Evolutionary conservation across 257 asterid species (phyloP), one percentile per base, ranked within the genome.

Genomic region (Petunia axillaris): DNA sequence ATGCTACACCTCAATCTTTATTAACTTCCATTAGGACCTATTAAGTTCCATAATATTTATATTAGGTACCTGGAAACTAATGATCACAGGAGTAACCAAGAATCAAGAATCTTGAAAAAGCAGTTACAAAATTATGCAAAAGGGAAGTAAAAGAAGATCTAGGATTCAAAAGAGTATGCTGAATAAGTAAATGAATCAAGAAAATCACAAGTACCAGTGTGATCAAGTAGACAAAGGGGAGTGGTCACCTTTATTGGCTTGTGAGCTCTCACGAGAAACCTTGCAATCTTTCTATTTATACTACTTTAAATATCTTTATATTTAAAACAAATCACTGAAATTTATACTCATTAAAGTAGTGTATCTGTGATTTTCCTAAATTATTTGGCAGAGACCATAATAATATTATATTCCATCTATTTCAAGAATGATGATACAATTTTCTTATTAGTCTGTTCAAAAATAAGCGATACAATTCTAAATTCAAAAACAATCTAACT

Each of bases 211-310:
- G 25, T 25, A 8, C 8, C 50, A 6, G 76, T n/a, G 58, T 66
- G 73, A 41, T 80, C 73, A 76, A 76, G 53, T 60, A 11, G 78
- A 3, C 65, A 57, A 52, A 41, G 80, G 73, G 15, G 79, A 85
- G 87, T 76, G 87, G 84, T 80, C 62, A 77, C 90, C 83, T 62
- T 86, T 86, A 80, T 84, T 85, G 88, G 87, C 94, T 79, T 82
- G 89, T 86, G 97, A 89, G 85, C 82, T 87, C 77, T 90, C 96
- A 93, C 98, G 92, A 79, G 96, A 89, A 86, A 85, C 60, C 85
- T 84, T 65, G 93, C 85, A 80, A 36, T 54, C 75, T 63, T 80
- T 62, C 83, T 54, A 86, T 86, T 82, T 87, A 83, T 83, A 81
- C 77, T 50, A 1, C 5, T 5, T 44, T 48, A 76, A 75, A 83